Evolutionary conservation across 352 stramenopile genomes (phyloP), one percentile per base, ranked within the genome.

Genomic region (Phytophthora ramorum): DNA sequence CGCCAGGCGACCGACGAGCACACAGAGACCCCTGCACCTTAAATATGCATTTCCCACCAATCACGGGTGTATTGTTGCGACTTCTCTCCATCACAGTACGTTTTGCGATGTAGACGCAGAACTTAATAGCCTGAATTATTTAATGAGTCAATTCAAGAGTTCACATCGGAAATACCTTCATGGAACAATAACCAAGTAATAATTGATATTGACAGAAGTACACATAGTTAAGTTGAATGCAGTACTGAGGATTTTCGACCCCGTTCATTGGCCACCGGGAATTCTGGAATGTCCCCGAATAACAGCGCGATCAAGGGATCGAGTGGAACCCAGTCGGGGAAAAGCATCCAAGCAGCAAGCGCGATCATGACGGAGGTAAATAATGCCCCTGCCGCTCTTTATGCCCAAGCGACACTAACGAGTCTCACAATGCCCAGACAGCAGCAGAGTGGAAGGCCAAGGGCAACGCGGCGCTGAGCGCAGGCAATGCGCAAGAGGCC

Each of bases 381-480:
- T 50, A 6, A 40, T 50, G 17, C 9, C 10, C 20, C 4, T 51
- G 14, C 10, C 17, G 17, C 3, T 16, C 34, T 14, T 24, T 49
- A 28, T 49, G 10, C 7, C n/a, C 3, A 55, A 54, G 17, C 24
- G 2, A 32, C 7, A 38, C 28, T 46, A 46, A 50, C 26, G 32
- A 17, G 16, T 44, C 4, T 50, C 48, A 38, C 38, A 30, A 35
- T 32, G 32, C 19, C 12, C 30, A 72, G 66, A 78, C 70, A 50
- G 83, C 80, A 48, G 80, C 76, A 20, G 75, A 76, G 43, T 92
- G 81, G 84, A 99, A 99, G 83, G 93, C 88, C 20, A 91, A 98
- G 72, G 98, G 97, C 65, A 99, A 99, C 71, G 90, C 88, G 13
- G 95, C 95, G 37, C 84, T 99, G 50, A 90, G 97, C 73, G 83